phyloP scores from a whole-genome alignment of 2,329 filamentous ascomycete species.

The Fusarium avenaceum region DNA sequence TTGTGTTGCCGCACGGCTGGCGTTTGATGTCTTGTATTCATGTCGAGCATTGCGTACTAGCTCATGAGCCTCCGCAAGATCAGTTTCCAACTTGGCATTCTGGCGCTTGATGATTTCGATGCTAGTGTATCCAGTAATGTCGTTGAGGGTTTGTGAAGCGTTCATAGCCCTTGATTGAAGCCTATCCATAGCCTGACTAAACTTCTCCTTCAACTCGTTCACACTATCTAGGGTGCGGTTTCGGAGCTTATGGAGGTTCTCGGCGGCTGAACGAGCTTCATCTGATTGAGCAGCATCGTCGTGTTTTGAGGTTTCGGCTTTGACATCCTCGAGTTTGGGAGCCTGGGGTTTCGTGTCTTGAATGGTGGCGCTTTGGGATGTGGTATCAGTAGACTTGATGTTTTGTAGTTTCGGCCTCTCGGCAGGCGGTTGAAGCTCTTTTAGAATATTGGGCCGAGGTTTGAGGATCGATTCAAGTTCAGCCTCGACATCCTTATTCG shows the following conservation, averaged over 20 bases:
- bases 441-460: slow-evolving; percentile 32
- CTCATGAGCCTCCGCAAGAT: slow-evolving; percentile 70
- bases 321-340: slow-evolving; percentile 14
- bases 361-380: neutral
- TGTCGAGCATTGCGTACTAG: slow-evolving; percentile 79
- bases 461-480: slow-evolving; percentile 42
- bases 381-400: slow-evolving; percentile 5
- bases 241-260: slow-evolving; percentile 51
- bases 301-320: slow-evolving; percentile 20
- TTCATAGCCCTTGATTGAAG: slow-evolving; percentile 86
- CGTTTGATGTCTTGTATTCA: slow-evolving; percentile 85
- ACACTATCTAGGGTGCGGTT: slow-evolving; percentile 53
- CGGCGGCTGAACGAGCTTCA: slow-evolving; percentile 31
- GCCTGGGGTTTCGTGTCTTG: slow-evolving; percentile 14
- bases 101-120: slow-evolving; percentile 88
- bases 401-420: slow-evolving; percentile 25
- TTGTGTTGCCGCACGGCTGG: slow-evolving; percentile 87
- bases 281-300: slow-evolving; percentile 20
- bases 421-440: slow-evolving; percentile 21
- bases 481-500: slow-evolving; percentile 35
- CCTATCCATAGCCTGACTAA: slow-evolving; percentile 81
- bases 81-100: slow-evolving; percentile 76
- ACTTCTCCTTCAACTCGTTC: slow-evolving; percentile 52
- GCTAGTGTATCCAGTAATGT: slow-evolving; percentile 91
- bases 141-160: slow-evolving; percentile 90